phyloP scores from a whole-genome alignment of 352 stramenopile species.

The Pythium volutum region DNA sequence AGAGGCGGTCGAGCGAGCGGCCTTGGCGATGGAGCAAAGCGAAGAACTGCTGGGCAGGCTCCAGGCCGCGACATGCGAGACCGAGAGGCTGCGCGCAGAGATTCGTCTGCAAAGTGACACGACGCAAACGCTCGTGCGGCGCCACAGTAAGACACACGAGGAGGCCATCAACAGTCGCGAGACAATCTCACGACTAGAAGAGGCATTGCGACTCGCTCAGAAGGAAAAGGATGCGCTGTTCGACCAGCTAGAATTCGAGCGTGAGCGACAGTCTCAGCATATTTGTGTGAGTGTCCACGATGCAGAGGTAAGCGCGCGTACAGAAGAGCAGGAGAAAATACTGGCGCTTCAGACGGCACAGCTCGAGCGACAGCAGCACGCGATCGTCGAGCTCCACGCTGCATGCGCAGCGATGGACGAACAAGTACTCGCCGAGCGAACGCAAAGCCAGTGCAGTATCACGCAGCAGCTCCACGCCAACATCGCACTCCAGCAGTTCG shows the following conservation, averaged over 20 bases:
- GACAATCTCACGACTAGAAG: conserved; percentile 7
- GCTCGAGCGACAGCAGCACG: conserved; percentile 30
- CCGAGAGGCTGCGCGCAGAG: conserved; percentile 8
- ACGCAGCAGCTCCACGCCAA: conserved; percentile 14
- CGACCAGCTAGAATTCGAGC: conserved; percentile 18
- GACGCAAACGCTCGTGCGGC: conserved; percentile 1
- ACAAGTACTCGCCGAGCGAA: conserved; percentile 1
- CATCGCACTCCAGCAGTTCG: conserved; percentile 7
- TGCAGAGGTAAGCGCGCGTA: background rate
- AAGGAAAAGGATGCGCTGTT: conserved; percentile 5
- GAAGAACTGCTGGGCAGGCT: conserved; percentile 11
- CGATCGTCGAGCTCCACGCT: conserved; percentile 26
- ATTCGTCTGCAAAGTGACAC: background rate
- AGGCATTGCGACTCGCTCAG: conserved; percentile 5
- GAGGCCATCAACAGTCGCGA: background rate
- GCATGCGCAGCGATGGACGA: conserved; percentile 27
- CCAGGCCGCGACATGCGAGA: conserved; percentile 13
- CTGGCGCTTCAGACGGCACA: conserved; percentile 23
- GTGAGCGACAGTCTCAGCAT: background rate
- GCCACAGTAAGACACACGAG: conserved; percentile 1
- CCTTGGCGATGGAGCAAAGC: conserved; percentile 30
- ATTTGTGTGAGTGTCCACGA: conserved; percentile 3
- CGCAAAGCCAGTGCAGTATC: background rate
- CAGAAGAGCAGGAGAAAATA: conserved; percentile 14
- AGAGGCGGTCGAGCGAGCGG: conserved; percentile 43